These are phyloP conservation scores for Acidiella bohemica DNA, from an alignment of 495 filamentous ascomycete species.

Conservation along the genomic window DNA sequence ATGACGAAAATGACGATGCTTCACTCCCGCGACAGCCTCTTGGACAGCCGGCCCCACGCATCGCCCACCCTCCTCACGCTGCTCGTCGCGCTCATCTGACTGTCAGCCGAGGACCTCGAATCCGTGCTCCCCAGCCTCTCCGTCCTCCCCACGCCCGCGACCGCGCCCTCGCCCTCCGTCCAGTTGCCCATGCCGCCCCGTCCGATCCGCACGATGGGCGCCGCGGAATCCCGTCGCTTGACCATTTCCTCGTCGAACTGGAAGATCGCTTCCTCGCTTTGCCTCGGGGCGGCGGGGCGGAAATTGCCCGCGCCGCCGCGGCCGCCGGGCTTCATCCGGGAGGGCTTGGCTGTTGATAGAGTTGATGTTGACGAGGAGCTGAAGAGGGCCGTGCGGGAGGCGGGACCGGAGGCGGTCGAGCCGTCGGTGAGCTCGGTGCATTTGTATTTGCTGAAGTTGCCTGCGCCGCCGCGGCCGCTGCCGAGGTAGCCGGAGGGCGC, in stretches of 20 bases:
- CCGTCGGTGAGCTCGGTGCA: constrained; percentile 45
- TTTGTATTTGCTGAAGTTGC: constrained; percentile 63
- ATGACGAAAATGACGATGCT: not conserved
- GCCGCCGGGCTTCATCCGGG: constrained; percentile 35
- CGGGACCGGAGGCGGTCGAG: constrained; percentile 41
- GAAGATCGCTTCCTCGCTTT: constrained; percentile 58
- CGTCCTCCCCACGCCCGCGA: not conserved
- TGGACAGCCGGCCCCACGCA: constrained; percentile 13
- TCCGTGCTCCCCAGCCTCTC: constrained; percentile 2
- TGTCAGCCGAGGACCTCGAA: constrained; percentile 4
- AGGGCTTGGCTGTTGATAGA: constrained; percentile 23
- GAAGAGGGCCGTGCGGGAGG: too few species aligned
- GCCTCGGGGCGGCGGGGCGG: constrained; percentile 35
- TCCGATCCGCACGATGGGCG: constrained; percentile 67
- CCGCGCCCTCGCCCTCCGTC: constrained; percentile 31
- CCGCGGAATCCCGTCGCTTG: constrained; percentile 43
- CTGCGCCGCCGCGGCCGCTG: constrained; percentile 75
- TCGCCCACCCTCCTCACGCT: constrained; percentile 9
- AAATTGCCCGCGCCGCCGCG: constrained; percentile 88
- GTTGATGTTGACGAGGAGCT: too few species aligned
- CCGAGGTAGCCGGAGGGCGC: constrained; percentile 44
- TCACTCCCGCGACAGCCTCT: constrained; percentile 11
- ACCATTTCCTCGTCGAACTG: constrained; percentile 87
- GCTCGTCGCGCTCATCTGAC: constrained; percentile 7
- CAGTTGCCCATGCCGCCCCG: constrained; percentile 83